Evolutionary conservation across 768 basidiomycete genomes (phyloP), one percentile per base, ranked within the genome.

Genomic region (Imleria badia): DNA sequence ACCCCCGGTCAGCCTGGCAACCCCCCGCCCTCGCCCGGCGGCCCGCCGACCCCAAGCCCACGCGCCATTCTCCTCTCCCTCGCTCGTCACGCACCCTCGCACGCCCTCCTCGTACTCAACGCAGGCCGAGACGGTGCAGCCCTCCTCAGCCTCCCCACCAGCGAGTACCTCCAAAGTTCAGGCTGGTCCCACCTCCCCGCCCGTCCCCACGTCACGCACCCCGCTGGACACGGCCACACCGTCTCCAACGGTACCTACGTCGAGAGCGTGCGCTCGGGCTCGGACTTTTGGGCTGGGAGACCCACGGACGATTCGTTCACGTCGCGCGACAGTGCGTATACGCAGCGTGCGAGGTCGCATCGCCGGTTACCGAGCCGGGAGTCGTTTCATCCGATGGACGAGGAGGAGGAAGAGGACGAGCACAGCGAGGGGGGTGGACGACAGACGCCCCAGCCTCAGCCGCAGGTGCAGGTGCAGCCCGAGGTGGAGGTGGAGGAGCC

Each of bases 161-260:
- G 81, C 60, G 91, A 94, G 61, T 94, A 93, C 69, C 89, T 91
- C 66, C 91, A 94, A 59, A 85, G 85, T 60, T 90, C 89, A 0
- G 85, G 86, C 2, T 93, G 91, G 89, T 81, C 72, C 2, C 62
- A 69, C 33, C 48, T 68, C 53, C 65, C 19, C 14, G 1, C 31
- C 19, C 49, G 45, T 54, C 51, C 30, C 34, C 46, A 51, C n/a
- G 4, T 17, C 6, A 40, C 62, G 15, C 49, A 31, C 14, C 19
- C 47, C 23, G 60, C 58, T 23, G 61, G 57, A 40, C 55, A 64
- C 48, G 59, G 59, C 17, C 65, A 66, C 45, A 51, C 50, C 41
- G 22, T 17, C 11, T 71, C 67, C 2, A 54, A 62, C 30, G 63
- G 57, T 31, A 51, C 67, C n/a, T 74, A 73, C 22, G 64, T 72